A percentile compares a stretch with the other conserved stretches of the same genome.
phyloP scores from a whole-genome alignment of 2,329 filamentous ascomycete genomes.

The Trichoderma sp. region DNA sequence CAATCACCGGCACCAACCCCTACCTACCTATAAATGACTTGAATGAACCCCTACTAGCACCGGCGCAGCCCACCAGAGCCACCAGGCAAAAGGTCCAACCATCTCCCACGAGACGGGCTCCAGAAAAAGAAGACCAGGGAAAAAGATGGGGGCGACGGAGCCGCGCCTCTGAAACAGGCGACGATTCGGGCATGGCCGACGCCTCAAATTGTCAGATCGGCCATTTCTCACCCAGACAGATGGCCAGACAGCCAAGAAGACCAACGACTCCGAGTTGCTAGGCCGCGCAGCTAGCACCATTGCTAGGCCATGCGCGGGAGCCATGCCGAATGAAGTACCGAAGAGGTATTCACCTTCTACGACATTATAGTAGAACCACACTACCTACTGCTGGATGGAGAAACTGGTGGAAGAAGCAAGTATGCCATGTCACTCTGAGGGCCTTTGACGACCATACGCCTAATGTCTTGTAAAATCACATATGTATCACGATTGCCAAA shows the following conservation, averaged over 20 bases:
- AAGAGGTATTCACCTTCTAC: neutral
- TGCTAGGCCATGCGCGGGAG: slow-evolving; percentile 14
- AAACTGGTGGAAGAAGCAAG: neutral
- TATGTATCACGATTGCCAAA: no score
- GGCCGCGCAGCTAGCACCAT: neutral
- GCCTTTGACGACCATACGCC: neutral
- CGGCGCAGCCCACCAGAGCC: no score
- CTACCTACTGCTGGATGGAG: neutral
- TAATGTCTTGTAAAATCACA: neutral
- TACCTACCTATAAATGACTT: no score
- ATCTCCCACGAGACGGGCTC: slow-evolving; percentile 4
- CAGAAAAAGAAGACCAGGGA: slow-evolving; percentile 1
- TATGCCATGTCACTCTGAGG: neutral
- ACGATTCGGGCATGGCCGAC: slow-evolving; percentile 27
- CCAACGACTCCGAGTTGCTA: neutral
- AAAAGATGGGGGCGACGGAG: slow-evolving; percentile 23
- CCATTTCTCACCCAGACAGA: slow-evolving; percentile 1
- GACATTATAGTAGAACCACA: no score
- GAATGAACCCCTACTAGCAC: neutral
- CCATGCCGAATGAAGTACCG: slow-evolving; percentile 23
- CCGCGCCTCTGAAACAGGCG: slow-evolving; percentile 22
- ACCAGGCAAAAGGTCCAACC: neutral
- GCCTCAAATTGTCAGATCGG: slow-evolving; percentile 10
- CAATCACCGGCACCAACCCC: neutral
- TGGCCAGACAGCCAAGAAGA: slow-evolving; percentile 1